Evolutionary conservation across 73 alveolate species (phyloP).

Genomic region (Tetrahymena thermophila): DNA sequence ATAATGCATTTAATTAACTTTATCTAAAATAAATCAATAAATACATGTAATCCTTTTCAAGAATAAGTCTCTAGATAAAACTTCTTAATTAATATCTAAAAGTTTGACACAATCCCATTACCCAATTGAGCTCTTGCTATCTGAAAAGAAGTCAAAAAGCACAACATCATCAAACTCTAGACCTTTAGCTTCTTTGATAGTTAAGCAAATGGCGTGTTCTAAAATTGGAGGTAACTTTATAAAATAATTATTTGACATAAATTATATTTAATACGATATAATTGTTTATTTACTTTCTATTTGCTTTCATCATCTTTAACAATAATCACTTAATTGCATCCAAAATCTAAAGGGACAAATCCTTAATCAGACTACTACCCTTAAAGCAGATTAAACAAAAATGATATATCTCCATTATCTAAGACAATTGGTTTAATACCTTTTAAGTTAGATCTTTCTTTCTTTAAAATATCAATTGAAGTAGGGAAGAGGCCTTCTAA

Average conservation of each 20-base stretch:
- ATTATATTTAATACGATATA: not conserved
- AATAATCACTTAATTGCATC: conserved; percentile 72
- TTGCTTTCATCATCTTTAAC: conserved; percentile 69
- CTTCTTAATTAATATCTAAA: conserved; percentile 5
- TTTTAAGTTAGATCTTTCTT: conserved; percentile 49
- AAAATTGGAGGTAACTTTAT: conserved; percentile 45
- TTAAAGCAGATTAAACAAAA: not conserved
- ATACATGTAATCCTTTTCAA: not conserved
- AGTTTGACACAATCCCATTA: conserved; percentile 48
- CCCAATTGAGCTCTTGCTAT: conserved; percentile 3
- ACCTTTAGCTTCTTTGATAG: conserved; percentile 79
- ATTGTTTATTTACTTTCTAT: not conserved
- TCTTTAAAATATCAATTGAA: conserved; percentile 57
- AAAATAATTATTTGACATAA: not conserved
- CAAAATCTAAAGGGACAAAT: conserved; percentile 44
- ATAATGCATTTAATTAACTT: not conserved
- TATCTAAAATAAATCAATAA: not conserved
- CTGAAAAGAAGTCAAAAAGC: conserved; percentile 63
- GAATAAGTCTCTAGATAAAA: not conserved
- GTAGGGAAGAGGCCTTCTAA: conserved; percentile 63
- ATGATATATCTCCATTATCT: not conserved
- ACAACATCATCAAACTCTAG: conserved; percentile 78
- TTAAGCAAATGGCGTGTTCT: conserved; percentile 56
- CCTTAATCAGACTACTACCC: not conserved
- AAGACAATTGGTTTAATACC: conserved; percentile 59